A percentile compares a stretch with the other conserved stretches of the same genome.
phyloP scores from a whole-genome alignment of 192 early-diverging fungal species.

The Coemansia aciculifera region DNA sequence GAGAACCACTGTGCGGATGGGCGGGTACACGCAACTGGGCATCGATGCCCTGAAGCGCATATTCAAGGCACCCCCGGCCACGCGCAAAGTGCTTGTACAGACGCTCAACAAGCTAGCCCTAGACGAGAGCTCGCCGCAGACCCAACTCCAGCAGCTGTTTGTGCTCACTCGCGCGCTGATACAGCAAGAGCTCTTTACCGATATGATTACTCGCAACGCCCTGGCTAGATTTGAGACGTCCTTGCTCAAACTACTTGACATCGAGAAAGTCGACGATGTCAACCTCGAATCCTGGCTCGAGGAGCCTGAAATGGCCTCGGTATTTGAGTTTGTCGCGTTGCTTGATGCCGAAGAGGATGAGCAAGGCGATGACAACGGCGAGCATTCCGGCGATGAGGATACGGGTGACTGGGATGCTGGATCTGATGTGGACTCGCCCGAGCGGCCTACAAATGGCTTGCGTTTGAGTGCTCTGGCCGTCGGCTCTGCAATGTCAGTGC shows the following conservation, averaged over 20 bases:
- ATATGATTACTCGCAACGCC: conserved; percentile 60
- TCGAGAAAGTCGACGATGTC: conserved; percentile 40
- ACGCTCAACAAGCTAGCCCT: conserved; percentile 59
- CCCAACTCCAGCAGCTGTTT: conserved; percentile 50
- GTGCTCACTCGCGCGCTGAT: conserved; percentile 38
- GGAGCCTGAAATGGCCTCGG: conserved; percentile 50
- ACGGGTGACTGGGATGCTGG: background rate
- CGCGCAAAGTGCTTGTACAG: conserved; percentile 65
- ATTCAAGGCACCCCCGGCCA: conserved; percentile 51
- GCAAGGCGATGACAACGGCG: background rate
- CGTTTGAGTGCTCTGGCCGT: conserved; percentile 1
- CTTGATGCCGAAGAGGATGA: conserved; percentile 18
- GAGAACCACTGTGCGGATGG: conserved; percentile 23
- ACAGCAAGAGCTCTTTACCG: conserved; percentile 56
- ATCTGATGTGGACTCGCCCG: conserved; percentile 26
- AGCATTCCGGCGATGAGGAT: conserved; percentile 3
- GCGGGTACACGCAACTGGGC: conserved; percentile 55
- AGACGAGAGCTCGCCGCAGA: conserved; percentile 39
- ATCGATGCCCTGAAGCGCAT: conserved; percentile 64
- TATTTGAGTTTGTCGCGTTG: conserved; percentile 52
- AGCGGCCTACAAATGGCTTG: background rate
- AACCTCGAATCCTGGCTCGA: conserved; percentile 50
- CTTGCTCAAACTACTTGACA: conserved; percentile 58
- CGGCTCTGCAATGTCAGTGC: conserved; percentile 30
- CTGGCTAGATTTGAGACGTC: conserved; percentile 59